Evolutionary conservation across 176 grass and related monocot species (phyloP), one percentile per base, ranked within the genome.

Genomic region (Oryza glaberrima): DNA sequence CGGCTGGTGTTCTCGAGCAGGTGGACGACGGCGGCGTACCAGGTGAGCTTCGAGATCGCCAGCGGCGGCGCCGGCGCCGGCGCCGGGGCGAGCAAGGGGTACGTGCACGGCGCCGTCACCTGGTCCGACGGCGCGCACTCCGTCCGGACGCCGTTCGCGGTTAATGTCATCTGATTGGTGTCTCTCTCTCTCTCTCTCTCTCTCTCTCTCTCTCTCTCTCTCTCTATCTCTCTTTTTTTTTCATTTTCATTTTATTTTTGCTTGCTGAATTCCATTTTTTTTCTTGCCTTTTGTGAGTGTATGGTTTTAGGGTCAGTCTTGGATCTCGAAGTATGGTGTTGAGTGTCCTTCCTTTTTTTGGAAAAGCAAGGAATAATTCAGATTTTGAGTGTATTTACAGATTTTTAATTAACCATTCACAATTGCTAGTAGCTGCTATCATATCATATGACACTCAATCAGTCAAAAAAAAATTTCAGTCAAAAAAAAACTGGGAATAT

Each of bases 81-180:
- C 69, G 80, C 35, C 9, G 64, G 68, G 28, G 88, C 82, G n/a
- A 69, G 74, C 7, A 95, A 92, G 56, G 91, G 93, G 56, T 95
- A 94, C 46, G 44, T 13, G 48, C 85, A 88, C 74, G 96, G 96
- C 15, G 85, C 83, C 19, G 22, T 98, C 67, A 95, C 77, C 68
- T 98, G 96, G 96, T 98, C 90, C 10, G 93, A 98, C 72, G 93
- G 93, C 34, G 93, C 91, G 56, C 96, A 98, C 85, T 82, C 83
- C 3, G 96, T 98, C 28, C 79, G 78, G 65, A 98, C 93, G 4
- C 88, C 73, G 68, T 98, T 98, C 83, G 96, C 91, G 23, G 91
- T 90, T 71, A 92, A 98, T 52, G 78, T 98, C 60, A 20, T 90
- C 74, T 98, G 83, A 94, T 76, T n/a, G 26, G 67, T 49, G 38